Percentiles rank a stretch among this genome's conserved stretches.
Conservation (phyloP, 2,329 filamentous ascomycete species). For the Fusarium tjaetaba region DNA sequence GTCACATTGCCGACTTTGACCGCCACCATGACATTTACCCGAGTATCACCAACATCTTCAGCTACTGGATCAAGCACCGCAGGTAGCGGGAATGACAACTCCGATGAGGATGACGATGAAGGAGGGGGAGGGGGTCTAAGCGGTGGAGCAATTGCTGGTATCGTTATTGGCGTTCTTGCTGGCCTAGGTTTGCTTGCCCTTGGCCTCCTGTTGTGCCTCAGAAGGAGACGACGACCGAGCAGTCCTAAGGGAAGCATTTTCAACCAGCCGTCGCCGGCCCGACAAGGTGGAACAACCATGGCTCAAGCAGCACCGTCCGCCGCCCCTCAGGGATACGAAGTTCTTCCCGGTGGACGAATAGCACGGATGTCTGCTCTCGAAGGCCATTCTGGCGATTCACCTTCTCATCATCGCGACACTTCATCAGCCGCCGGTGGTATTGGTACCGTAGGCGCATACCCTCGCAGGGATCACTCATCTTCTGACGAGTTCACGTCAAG, state of each 20-base stretch:
- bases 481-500: constrained; percentile 79
- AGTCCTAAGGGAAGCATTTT: constrained; percentile 80
- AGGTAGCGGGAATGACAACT: constrained; percentile 25
- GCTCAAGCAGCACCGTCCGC: constrained; percentile 45
- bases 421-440: constrained; percentile 52
- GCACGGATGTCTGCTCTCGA: constrained; percentile 96
- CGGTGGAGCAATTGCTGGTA: constrained; percentile 90
- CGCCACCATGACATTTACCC: constrained; percentile 71
- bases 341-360: constrained; percentile 87
- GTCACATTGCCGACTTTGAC: constrained; percentile 83
- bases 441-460: constrained; percentile 59
- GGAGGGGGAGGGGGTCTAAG: constrained; percentile 61
- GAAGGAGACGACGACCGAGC: constrained; percentile 61
- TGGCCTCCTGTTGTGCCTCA: constrained; percentile 74
- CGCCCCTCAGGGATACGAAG: constrained; percentile 70
- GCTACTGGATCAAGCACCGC: constrained; percentile 32
- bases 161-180: constrained; percentile 82
- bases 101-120: constrained; percentile 33
- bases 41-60: constrained; percentile 52
- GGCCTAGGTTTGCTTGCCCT: constrained; percentile 76
- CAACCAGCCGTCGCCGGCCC: constrained; percentile 86
- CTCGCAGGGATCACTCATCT: constrained; percentile 67
- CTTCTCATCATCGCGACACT: constrained; percentile 60
- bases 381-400: constrained; percentile 72
- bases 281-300: constrained; percentile 57